phyloP scores from a whole-genome alignment of 306 rosid species.

The Ceratonia siliqua region DNA sequence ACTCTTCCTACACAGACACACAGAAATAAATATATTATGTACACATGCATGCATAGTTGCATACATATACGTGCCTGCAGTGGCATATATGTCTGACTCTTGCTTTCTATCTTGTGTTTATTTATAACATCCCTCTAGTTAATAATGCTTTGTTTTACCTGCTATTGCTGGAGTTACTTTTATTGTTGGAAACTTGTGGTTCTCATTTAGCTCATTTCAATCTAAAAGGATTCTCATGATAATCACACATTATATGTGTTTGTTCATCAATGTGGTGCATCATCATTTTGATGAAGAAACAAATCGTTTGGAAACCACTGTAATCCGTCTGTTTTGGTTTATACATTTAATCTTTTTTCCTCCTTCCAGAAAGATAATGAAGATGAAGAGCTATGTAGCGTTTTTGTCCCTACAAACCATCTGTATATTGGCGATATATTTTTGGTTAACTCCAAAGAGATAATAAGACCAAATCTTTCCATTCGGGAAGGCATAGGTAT shows the following conservation, averaged over 20 bases:
- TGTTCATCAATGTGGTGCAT: neutral
- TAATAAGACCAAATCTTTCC: slow-evolving; percentile 86
- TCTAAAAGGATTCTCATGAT: neutral
- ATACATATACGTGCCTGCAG: neutral
- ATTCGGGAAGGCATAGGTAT: slow-evolving; percentile 92
- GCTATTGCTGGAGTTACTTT: slow-evolving; percentile 21
- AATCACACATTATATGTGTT: slow-evolving; percentile 21
- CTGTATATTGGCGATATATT: slow-evolving; percentile 83
- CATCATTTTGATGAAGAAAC: neutral
- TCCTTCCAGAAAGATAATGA: slow-evolving; percentile 63
- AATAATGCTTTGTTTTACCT: neutral
- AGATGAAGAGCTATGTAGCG: slow-evolving; percentile 91
- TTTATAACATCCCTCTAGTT: neutral
- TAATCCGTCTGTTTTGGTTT: slow-evolving; percentile 8
- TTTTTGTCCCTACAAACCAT: slow-evolving; percentile 90
- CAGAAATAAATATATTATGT: neutral
- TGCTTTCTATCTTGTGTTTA: neutral
- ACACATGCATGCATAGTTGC: neutral
- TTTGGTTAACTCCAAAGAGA: slow-evolving; percentile 72
- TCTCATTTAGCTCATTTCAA: slow-evolving; percentile 12
- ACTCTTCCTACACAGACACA: neutral
- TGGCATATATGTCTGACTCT: neutral
- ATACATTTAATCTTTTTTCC: slow-evolving; percentile 22
- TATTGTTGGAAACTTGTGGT: neutral
- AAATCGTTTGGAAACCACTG: neutral